Conservation (phyloP, 495 filamentous ascomycete species). For the Chaetomidium leptoderma region DNA sequence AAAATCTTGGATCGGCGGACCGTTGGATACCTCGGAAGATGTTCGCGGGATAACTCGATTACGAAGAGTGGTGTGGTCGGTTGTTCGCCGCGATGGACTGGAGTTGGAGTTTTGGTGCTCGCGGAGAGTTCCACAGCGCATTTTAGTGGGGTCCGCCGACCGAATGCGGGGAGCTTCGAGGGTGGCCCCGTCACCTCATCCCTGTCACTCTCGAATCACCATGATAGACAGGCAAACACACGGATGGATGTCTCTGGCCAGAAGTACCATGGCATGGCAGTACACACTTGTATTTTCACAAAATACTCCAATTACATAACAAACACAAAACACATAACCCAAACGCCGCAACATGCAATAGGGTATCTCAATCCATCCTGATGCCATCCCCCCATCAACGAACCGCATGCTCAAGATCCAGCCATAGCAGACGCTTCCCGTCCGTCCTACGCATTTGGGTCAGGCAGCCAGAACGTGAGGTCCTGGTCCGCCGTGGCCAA, state of each 20-base stretch:
- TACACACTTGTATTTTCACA: too few species aligned
- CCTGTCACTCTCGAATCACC: too few species aligned
- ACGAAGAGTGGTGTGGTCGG: not conserved
- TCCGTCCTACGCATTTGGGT: constrained; percentile 49
- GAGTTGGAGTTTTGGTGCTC: constrained; percentile 17
- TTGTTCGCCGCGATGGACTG: not conserved
- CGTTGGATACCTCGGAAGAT: too few species aligned
- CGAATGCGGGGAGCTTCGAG: constrained; percentile 20
- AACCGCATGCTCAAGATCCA: not conserved
- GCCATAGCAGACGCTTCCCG: not conserved
- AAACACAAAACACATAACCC: not conserved
- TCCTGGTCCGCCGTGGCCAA: constrained; percentile 84
- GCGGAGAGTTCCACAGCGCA: constrained; percentile 3
- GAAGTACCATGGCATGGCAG: too few species aligned
- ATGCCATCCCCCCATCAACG: constrained; percentile 26
- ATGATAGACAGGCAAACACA: too few species aligned
- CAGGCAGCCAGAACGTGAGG: constrained; percentile 85
- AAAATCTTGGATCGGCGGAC: too few species aligned
- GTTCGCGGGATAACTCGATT: too few species aligned
- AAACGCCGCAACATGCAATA: constrained; percentile 12
- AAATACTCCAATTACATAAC: not conserved
- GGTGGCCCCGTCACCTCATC: too few species aligned
- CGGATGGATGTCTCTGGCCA: too few species aligned
- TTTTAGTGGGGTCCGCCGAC: constrained; percentile 20
- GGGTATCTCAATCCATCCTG: constrained; percentile 21